Base-by-base conservation (phyloP, 805 yeast species). In the Starmerella potacharoeniae region DNA sequence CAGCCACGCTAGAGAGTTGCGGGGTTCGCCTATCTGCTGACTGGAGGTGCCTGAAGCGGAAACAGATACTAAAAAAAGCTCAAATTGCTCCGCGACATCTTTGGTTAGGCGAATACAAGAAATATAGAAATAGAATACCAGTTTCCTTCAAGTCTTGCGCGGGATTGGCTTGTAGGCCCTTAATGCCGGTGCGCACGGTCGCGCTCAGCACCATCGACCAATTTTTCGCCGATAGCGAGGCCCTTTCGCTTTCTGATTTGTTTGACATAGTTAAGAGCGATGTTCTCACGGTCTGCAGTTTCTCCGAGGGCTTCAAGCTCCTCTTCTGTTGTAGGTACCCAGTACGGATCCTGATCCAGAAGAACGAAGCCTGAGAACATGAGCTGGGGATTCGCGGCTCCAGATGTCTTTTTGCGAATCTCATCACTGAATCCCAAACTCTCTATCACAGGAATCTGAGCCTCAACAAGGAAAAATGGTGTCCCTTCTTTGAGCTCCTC, bases 401-500 rank as follows among this genome's bases (percentile, higher is more conserved):
- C 99, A 1, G 96, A 86, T 0, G 98, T 91, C 61, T 79, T 79
- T 70, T 88, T 93, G 55, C 97, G 75, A 45, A 93, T 86, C 61
- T 95, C 97, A 64, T 91, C 97, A 53, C 96, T 82, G 64, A 93
- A 88, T 1, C 98, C 98, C 73, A 93, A 90, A 1, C 97, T 96
- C 67, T 91, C 97, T 8, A 86, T 84, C 29, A 93, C 97, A 0
- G 99, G 98, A 29, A 93, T 75, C 53, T 80, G 73, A 0, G 97
- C 95, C 17, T 77, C 81, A 55, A 93, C 80, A 33, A 86, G 86
- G 75, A 93, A 93, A 64, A 91, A 89, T 22, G 97, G 96, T 0
- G 98, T 93, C 9, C 99, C 99, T 67, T 93, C 98, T 65, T 93
- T 90, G 87, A 93, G 82, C 67, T 93, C 98, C 69, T 93, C 99